phyloP scores from a whole-genome alignment of 139 green algal genomes.

The Raphidocelis subcapitata region DNA sequence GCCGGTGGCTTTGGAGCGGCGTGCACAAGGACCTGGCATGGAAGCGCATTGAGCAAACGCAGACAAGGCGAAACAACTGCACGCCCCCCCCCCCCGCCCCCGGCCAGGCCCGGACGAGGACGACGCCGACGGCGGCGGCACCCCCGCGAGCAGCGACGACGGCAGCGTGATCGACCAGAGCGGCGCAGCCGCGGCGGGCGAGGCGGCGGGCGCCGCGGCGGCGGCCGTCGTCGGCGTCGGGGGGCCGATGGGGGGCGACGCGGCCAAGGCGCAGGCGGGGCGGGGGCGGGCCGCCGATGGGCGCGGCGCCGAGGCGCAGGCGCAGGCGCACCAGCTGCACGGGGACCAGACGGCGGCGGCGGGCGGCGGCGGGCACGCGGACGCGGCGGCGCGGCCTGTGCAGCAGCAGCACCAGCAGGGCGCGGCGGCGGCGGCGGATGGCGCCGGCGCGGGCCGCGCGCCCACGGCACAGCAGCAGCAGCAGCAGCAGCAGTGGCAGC shows the following conservation, averaged over 20 bases:
- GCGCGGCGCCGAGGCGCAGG: conserved; percentile 7
- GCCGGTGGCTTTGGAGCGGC: too few species aligned
- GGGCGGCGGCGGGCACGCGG: conserved; percentile 1
- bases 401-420: not conserved
- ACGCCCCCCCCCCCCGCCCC: not conserved
- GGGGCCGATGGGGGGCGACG: conserved; percentile 22
- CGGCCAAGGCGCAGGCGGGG: conserved; percentile 4
- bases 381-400: not conserved
- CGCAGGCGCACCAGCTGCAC: not conserved
- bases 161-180: conserved; percentile 53
- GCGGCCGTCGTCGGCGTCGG: conserved; percentile 15
- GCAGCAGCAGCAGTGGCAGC: not conserved
- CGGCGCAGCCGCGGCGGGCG: not conserved
- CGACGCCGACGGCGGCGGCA: not conserved
- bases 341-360: not conserved
- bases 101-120: not conserved
- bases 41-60: too few species aligned
- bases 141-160: conserved; percentile 43
- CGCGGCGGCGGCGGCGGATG: not conserved
- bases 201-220: not conserved
- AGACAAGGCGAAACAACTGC: not conserved
- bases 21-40: too few species aligned
- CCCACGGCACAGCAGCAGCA: conserved; percentile 1
- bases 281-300: not conserved
- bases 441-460: conserved; percentile 5